Evolutionary conservation across 768 basidiomycete genomes (phyloP).

Genomic region (Mycena crocata): DNA sequence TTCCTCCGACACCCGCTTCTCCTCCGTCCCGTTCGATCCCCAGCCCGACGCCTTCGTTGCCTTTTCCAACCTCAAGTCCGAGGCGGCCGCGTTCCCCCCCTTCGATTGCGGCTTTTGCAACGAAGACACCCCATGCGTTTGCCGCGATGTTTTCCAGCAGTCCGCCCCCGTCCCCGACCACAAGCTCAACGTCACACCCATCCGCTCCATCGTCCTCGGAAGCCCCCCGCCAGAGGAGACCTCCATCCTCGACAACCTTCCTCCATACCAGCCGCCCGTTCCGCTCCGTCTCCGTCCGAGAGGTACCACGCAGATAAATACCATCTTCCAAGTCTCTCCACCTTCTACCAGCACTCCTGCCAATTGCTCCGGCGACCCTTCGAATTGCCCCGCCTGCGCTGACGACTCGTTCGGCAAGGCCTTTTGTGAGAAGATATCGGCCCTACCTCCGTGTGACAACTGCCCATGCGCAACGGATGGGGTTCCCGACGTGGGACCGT

Average conservation of each 20-base stretch:
- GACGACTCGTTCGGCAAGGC: constrained; percentile 90
- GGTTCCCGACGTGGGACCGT: constrained; percentile 12
- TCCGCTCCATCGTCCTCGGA: constrained; percentile 40
- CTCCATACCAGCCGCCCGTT: constrained; percentile 84
- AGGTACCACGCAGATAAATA: constrained; percentile 48
- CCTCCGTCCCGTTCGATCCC: constrained; percentile 47
- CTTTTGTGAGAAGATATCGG: constrained; percentile 79
- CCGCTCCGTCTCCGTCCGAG: constrained; percentile 74
- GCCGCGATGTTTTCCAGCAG: constrained; percentile 72
- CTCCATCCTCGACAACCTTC: constrained; percentile 83
- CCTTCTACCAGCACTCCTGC: constrained; percentile 44
- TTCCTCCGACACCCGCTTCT: constrained; percentile 48
- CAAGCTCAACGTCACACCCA: constrained; percentile 32
- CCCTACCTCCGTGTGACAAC: constrained; percentile 62
- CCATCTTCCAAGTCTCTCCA: constrained; percentile 66
- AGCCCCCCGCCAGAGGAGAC: constrained; percentile 40
- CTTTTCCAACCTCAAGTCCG: constrained; percentile 43
- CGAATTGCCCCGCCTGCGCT: constrained; percentile 86
- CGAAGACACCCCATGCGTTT: constrained; percentile 78
- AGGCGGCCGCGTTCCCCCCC: constrained; percentile 48
- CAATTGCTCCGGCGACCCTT: constrained; percentile 87
- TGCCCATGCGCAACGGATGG: constrained; percentile 56
- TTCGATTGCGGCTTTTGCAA: constrained; percentile 84
- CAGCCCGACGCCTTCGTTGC: constrained; percentile 43
- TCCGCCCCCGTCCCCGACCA: constrained; percentile 48